Conservation (phyloP, 1,284 basidiomycete species). For the Ceratobasidium sp. region DNA sequence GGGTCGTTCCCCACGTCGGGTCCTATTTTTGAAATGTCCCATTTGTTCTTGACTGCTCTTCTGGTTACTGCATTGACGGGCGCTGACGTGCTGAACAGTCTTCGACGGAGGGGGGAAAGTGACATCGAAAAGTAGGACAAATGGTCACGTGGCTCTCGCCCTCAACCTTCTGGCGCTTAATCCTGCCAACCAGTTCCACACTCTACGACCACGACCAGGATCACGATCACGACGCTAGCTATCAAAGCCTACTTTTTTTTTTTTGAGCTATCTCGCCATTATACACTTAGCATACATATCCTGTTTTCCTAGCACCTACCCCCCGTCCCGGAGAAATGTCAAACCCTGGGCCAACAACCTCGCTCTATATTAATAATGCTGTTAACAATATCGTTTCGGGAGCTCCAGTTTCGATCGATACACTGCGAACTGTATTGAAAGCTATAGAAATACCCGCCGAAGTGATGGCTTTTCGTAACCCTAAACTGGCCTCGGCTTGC, state of each 20-base stretch:
- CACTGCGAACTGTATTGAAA: not conserved
- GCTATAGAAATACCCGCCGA: not conserved
- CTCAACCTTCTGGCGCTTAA: not conserved
- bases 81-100: constrained; percentile 35
- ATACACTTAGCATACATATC: no score
- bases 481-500: no score
- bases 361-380: not conserved
- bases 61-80: constrained; percentile 19
- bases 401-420: not conserved
- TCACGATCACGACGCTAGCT: no score
- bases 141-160: not conserved
- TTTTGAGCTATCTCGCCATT: no score
- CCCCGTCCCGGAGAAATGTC: not conserved
- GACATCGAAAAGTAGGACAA: constrained; percentile 18
- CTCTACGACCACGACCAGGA: not conserved
- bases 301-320: no score
- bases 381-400: not conserved
- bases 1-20: constrained; percentile 65
- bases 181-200: no score
- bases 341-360: not conserved
- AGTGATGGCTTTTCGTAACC: no score
- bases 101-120: constrained; percentile 7
- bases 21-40: constrained; percentile 42
- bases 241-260: no score
- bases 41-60: constrained; percentile 41